Evolutionary conservation across 192 early-diverging fungal genomes (phyloP), one percentile per base, ranked within the genome.

Genomic region (Helicostylum pulchrum): DNA sequence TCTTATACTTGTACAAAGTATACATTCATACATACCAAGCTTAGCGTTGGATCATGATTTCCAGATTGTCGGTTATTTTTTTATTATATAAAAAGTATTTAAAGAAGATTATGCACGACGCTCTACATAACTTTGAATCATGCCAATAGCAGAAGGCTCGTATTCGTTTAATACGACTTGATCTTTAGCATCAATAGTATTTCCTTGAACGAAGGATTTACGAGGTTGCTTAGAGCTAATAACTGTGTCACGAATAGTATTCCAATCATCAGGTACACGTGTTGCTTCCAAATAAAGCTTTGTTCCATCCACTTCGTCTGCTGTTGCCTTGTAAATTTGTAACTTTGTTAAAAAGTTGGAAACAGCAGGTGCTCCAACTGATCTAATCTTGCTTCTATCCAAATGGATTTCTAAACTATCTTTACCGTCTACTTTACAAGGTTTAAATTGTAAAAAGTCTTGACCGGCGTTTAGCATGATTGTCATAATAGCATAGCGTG

Each of bases 241-340:
- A 31, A 85, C 85, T 53, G 77, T 79, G 34, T 86, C 82, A 10
- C 85, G 67, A 51, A 65, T 73, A 9, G 51, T 46, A 2, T 68
- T 32, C 81, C 79, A 83, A 2, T 74, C 47, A 7, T 80, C 82
- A n/a, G 80, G 68, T 14, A 87, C 85, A 34, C 55, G 49, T 7
- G 85, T 87, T 20, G 30, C n/a, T 26, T 82, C 70, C 1, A 53
- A 43, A 66, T 83, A 87, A 21, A 85, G 68, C 36, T 62, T 51
- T 17, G 72, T 59, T 10, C 85, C 85, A 19, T 64, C 31, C 31
- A 67, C 59, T 32, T 74, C 77, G 60, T 87, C 84, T 15, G 73
- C 85, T 14, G 80, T 84, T 9, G 79, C 70, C 68, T 86, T 86
- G 77, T 84, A 86, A 20, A 86, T 64, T 42, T 84, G 83, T 2